A percentile compares a stretch with the other conserved stretches of the same genome.
Conservation (phyloP, 768 basidiomycete species). For the Pisolithus sp. region DNA sequence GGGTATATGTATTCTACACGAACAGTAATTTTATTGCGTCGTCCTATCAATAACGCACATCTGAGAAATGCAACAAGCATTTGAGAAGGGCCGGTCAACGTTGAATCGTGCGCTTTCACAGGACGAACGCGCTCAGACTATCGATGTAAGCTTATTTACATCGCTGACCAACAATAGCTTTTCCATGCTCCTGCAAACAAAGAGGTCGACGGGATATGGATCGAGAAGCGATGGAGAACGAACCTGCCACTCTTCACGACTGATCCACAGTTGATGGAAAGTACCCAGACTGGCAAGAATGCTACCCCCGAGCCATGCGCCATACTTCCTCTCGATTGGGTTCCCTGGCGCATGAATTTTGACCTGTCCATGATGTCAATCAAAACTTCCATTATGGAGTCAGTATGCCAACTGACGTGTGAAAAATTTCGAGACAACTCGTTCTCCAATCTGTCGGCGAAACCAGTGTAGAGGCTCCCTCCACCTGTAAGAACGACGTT, state of each 20-base stretch:
- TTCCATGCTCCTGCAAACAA: slow-evolving; percentile 65
- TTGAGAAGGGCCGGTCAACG: not conserved
- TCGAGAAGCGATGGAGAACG: slow-evolving; percentile 17
- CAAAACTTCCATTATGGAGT: not conserved
- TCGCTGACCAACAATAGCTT: slow-evolving; percentile 73
- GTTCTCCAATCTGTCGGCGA: slow-evolving; percentile 72
- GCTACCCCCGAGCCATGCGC: slow-evolving; percentile 93
- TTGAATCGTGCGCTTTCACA: too few relatives aligned
- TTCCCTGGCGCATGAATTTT: slow-evolving; percentile 93
- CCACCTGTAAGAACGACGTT: slow-evolving; percentile 98
- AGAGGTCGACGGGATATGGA: slow-evolving; percentile 1
- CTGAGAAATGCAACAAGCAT: not conserved
- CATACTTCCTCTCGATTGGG: slow-evolving; percentile 82
- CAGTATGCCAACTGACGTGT: slow-evolving; percentile 51
- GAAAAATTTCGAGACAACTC: slow-evolving; percentile 74
- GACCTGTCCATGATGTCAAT: slow-evolving; percentile 43
- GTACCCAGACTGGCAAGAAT: slow-evolving; percentile 93
- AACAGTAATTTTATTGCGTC: not conserved
- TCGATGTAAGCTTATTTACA: slow-evolving; percentile 52
- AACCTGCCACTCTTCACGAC: slow-evolving; percentile 89
- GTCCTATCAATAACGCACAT: not conserved
- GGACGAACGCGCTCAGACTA: too few relatives aligned
- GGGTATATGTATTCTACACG: not conserved
- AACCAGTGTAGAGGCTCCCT: slow-evolving; percentile 78
- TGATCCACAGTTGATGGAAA: slow-evolving; percentile 97